Conservation (phyloP, 495 filamentous ascomycete genomes). For the Pseudoneurospora amorphoporcata region DNA sequence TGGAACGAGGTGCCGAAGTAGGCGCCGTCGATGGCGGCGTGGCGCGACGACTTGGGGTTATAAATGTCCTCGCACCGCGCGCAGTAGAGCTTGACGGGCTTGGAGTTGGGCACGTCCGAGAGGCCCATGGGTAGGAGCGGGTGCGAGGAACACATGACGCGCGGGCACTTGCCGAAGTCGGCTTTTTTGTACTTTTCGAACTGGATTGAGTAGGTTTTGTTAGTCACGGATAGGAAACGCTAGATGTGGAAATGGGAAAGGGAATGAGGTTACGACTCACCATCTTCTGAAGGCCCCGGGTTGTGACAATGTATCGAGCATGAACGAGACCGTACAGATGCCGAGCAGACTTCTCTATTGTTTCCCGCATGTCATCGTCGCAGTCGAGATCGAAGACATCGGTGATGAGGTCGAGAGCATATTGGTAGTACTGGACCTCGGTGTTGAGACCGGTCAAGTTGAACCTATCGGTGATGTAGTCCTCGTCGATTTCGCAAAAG, state of each 20-base stretch:
- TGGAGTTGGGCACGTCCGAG: conserved; percentile 72
- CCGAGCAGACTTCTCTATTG: conserved; percentile 93
- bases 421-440: conserved; percentile 97
- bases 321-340: conserved; percentile 96
- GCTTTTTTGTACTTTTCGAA: conserved; percentile 97
- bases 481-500: conserved; percentile 99
- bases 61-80: conserved; percentile 96
- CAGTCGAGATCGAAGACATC: conserved; percentile 99
- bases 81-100: conserved; percentile 93
- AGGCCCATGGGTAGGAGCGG: conserved; percentile 89
- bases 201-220: conserved; percentile 34
- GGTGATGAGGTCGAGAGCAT: conserved; percentile 98
- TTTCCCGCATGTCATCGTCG: conserved; percentile 94
- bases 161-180: conserved; percentile 96
- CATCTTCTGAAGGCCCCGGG: conserved; percentile 90
- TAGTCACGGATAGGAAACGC: neutral
- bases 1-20: conserved; percentile 98
- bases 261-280: conserved; percentile 35
- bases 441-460: conserved; percentile 96
- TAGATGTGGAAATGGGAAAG: neutral
- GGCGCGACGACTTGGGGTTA: conserved; percentile 95
- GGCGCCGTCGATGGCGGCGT: conserved; percentile 89
- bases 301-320: conserved; percentile 95
- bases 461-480: conserved; percentile 96
- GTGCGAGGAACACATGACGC: conserved; percentile 85